A percentile compares a stretch with the other conserved stretches of the same genome.
Evolutionary conservation across 2,329 filamentous ascomycete species (phyloP).

Genomic region (Fusarium xyrophilum): DNA sequence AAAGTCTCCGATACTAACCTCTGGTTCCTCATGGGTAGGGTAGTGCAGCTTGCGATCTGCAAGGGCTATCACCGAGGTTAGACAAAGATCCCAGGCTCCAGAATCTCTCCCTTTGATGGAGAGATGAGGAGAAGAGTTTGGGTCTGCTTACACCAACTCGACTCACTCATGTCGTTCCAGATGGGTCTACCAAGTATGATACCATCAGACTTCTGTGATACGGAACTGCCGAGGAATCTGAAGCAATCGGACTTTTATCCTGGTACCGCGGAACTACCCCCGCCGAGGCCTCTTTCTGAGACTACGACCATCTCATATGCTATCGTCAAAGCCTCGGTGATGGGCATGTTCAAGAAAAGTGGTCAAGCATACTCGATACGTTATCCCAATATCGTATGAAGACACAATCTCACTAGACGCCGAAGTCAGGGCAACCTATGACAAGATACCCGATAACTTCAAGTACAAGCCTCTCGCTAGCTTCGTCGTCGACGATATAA

Average conservation of each 20-base stretch:
- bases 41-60: slow-evolving; percentile 54
- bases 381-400: slow-evolving; percentile 9
- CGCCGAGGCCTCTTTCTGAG: slow-evolving; percentile 25
- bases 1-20: slow-evolving; percentile 48
- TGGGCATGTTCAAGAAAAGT: slow-evolving; percentile 40
- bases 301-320: slow-evolving; percentile 36
- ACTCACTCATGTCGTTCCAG: slow-evolving; percentile 55
- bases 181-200: slow-evolving; percentile 58
- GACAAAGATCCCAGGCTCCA: slow-evolving; percentile 42
- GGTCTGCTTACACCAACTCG: slow-evolving; percentile 53
- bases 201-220: slow-evolving; percentile 32
- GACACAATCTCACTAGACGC: slow-evolving; percentile 32
- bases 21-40: slow-evolving; percentile 54
- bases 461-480: slow-evolving; percentile 36
- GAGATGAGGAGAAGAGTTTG: slow-evolving; percentile 58
- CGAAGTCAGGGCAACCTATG: slow-evolving; percentile 32
- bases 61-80: slow-evolving; percentile 59
- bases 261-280: slow-evolving; percentile 14
- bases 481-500: slow-evolving; percentile 40
- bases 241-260: slow-evolving; percentile 29
- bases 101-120: slow-evolving; percentile 52
- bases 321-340: slow-evolving; percentile 41
- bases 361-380: slow-evolving; percentile 27
- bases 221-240: slow-evolving; percentile 31
- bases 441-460: slow-evolving; percentile 35